Percentiles rank a stretch among this genome's conserved stretches.
Conservation (phyloP, 495 filamentous ascomycete species). For the Lasiosphaeria hispida region DNA sequence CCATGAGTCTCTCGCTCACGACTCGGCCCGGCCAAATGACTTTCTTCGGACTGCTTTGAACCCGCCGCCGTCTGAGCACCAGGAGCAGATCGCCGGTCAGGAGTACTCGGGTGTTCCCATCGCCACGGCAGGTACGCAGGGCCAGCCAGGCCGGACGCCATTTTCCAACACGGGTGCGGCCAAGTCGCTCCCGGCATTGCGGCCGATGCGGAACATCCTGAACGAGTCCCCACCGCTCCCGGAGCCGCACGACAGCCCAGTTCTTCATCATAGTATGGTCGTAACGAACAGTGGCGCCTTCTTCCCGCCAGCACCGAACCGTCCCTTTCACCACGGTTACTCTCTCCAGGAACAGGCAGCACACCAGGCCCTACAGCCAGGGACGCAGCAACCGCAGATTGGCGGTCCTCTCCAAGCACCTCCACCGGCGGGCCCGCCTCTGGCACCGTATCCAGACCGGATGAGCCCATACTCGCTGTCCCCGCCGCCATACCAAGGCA, state of each 20-base stretch:
- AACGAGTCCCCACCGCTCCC: conserved; percentile 24
- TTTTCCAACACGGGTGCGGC: conserved; percentile 21
- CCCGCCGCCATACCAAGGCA: conserved; percentile 19
- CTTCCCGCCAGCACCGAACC: conserved; percentile 34
- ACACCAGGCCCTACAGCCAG: conserved; percentile 21
- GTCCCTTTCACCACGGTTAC: conserved; percentile 43
- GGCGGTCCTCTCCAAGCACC: conserved; percentile 13
- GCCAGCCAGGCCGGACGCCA: conserved; percentile 21
- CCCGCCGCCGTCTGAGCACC: conserved; percentile 21
- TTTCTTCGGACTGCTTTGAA: conserved; percentile 47
- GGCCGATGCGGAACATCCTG: conserved; percentile 34
- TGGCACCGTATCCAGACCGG: conserved; percentile 5
- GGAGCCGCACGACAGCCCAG: conserved; percentile 28
- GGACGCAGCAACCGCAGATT: conserved; percentile 17
- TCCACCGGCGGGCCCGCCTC: neutral
- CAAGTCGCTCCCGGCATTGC: conserved; percentile 40
- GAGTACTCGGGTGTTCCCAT: conserved; percentile 2
- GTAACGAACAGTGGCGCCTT: conserved; percentile 40
- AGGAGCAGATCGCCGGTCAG: neutral
- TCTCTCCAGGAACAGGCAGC: conserved; percentile 32
- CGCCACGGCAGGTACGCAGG: neutral
- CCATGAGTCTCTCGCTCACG: conserved; percentile 7
- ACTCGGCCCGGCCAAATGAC: conserved; percentile 26
- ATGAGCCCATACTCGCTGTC: conserved; percentile 19
- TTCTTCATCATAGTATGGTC: conserved; percentile 28